A percentile compares a stretch with the other conserved stretches of the same genome.
Evolutionary conservation across 768 basidiomycete genomes (phyloP).

Genomic region (Lyophyllum semitale): DNA sequence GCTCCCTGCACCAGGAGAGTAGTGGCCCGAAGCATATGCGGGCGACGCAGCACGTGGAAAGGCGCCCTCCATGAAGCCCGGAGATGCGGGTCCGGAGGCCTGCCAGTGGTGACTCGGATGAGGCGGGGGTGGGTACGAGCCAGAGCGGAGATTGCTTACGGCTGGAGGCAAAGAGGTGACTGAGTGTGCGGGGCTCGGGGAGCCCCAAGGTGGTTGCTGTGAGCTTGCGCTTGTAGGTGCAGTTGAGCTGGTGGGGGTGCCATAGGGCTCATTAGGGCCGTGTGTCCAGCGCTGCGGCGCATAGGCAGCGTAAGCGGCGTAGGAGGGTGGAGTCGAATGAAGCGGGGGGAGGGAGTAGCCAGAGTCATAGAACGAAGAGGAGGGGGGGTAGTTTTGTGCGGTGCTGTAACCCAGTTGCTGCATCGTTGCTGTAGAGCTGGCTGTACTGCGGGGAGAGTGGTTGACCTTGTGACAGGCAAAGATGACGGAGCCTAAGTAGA

Average conservation of each 20-base stretch:
- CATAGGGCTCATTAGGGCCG: slow-evolving; percentile 26
- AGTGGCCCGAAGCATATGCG: background rate
- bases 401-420: slow-evolving; percentile 46
- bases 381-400: slow-evolving; percentile 34
- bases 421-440: slow-evolving; percentile 42
- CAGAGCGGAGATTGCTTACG: slow-evolving; percentile 32
- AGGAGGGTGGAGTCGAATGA: slow-evolving; percentile 27
- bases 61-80: slow-evolving; percentile 2
- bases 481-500: slow-evolving; percentile 57
- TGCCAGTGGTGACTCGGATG: slow-evolving; percentile 41
- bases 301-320: slow-evolving; percentile 37
- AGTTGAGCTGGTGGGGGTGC: background rate
- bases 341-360: slow-evolving; percentile 45
- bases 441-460: slow-evolving; percentile 41
- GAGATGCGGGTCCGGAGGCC: slow-evolving; percentile 35
- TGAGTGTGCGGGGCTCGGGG: slow-evolving; percentile 32
- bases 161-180: slow-evolving; percentile 28
- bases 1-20: slow-evolving; percentile 10
- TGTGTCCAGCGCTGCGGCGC: slow-evolving; percentile 46
- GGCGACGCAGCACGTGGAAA: slow-evolving; percentile 6
- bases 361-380: slow-evolving; percentile 44
- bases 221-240: background rate
- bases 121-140: slow-evolving; percentile 31
- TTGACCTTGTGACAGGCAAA: slow-evolving; percentile 74
- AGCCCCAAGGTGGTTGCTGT: slow-evolving; percentile 25